phyloP scores from a whole-genome alignment of 352 stramenopile species.

The Phytophthora pistaciae region DNA sequence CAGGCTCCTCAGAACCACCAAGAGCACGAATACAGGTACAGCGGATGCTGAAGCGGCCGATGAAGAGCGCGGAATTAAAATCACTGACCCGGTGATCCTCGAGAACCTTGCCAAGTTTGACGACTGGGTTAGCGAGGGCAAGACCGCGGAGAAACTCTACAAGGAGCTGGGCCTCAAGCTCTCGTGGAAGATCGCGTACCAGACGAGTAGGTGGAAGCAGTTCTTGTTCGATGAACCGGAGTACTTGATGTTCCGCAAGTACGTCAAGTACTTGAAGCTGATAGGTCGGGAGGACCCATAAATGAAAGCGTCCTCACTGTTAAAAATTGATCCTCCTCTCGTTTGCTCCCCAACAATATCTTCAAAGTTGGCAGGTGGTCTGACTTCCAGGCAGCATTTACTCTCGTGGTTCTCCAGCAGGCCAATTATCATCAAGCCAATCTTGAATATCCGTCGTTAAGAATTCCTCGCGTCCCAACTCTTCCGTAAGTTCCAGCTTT shows the following conservation, averaged over 20 bases:
- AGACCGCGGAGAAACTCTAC: conserved; percentile 1
- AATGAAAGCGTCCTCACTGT: background rate
- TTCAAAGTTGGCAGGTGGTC: no score
- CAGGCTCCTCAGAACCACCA: background rate
- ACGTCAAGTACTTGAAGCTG: conserved; percentile 11
- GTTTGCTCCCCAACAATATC: no score
- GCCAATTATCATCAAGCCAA: background rate
- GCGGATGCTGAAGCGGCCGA: background rate
- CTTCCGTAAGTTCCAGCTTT: background rate
- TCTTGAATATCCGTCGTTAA: background rate
- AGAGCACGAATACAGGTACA: background rate
- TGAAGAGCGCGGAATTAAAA: background rate
- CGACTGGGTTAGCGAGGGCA: conserved; percentile 1
- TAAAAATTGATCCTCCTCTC: background rate
- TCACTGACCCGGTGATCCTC: conserved; percentile 1
- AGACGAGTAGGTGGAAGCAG: background rate
- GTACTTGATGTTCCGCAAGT: conserved; percentile 10
- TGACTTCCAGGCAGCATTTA: background rate
- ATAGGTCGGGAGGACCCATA: conserved; percentile 1
- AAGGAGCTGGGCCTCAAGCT: conserved; percentile 10
- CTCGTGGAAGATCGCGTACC: conserved; percentile 9
- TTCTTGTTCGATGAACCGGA: conserved; percentile 8
- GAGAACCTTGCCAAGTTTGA: conserved; percentile 12
- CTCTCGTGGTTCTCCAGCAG: background rate
- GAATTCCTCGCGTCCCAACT: background rate